phyloP scores from a whole-genome alignment of 23 red algal species.

The Agarophyton chilense region DNA sequence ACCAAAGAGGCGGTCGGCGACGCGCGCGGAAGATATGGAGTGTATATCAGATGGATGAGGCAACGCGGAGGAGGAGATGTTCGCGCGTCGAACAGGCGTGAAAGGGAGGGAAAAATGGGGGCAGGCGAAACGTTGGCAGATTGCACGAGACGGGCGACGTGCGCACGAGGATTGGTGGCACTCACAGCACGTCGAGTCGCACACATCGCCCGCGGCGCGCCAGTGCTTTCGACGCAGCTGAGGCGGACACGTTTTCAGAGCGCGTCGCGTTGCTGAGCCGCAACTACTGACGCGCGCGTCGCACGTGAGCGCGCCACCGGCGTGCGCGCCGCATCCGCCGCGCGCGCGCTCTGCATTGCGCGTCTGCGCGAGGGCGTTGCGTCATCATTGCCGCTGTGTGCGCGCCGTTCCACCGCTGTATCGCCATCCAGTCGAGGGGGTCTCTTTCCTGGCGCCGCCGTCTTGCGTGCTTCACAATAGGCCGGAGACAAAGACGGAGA shows the following conservation, averaged over 20 bases:
- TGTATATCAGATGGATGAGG: background rate
- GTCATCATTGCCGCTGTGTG: too few relatives aligned
- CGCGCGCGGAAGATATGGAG: background rate
- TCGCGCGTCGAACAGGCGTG: background rate
- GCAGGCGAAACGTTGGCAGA: background rate
- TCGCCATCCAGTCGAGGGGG: too few relatives aligned
- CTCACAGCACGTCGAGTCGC: too few relatives aligned
- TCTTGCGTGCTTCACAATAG: too few relatives aligned
- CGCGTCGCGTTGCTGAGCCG: background rate
- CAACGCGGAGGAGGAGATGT: background rate
- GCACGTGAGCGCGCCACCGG: background rate
- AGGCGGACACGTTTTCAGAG: background rate
- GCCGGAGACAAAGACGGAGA: too few relatives aligned
- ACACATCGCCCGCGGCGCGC: too few relatives aligned
- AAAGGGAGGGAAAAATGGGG: background rate
- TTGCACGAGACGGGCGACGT: background rate
- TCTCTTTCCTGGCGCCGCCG: too few relatives aligned
- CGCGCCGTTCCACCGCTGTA: too few relatives aligned
- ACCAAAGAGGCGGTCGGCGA: background rate
- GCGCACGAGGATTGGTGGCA: background rate
- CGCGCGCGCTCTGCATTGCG: too few relatives aligned
- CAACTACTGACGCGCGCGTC: background rate
- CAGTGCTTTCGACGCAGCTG: too few relatives aligned
- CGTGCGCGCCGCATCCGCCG: background rate
- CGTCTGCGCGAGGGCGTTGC: too few relatives aligned